Conservation (phyloP, 331 rosid species). For the Quercus phellos region DNA sequence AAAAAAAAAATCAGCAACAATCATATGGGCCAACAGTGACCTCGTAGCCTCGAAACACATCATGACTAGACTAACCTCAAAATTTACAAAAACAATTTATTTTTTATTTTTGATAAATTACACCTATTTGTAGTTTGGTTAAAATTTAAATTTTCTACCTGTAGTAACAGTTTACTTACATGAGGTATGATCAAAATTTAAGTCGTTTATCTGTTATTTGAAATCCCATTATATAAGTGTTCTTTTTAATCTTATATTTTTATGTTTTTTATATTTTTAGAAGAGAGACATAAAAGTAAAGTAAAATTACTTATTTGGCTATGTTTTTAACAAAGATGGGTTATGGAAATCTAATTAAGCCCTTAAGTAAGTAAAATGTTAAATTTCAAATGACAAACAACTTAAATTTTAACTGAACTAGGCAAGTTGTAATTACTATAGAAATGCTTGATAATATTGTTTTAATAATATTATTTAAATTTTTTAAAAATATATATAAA, state of each 20-base stretch:
- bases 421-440: too few relatives aligned
- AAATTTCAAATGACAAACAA: rapidly evolving
- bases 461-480: rapidly evolving
- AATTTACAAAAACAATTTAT: neutral
- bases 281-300: rapidly evolving
- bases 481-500: rapidly evolving
- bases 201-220: rapidly evolving
- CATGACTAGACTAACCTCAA: neutral
- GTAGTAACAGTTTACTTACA: rapidly evolving
- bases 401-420: too few relatives aligned
- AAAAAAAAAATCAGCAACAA: neutral
- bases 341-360: too few relatives aligned
- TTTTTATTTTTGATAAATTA: neutral
- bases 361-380: too few relatives aligned
- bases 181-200: too few relatives aligned
- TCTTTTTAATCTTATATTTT: too few relatives aligned
- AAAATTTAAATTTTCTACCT: rapidly evolving
- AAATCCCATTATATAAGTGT: too few relatives aligned
- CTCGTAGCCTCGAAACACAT: too few relatives aligned
- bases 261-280: too few relatives aligned
- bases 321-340: rapidly evolving
- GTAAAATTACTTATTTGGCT: rapidly evolving
- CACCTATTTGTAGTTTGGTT: too few relatives aligned
- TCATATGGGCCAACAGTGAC: too few relatives aligned
- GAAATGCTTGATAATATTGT: rapidly evolving